Conservation (phyloP, 352 stramenopile species). For the Globisporangium camurandrum region DNA sequence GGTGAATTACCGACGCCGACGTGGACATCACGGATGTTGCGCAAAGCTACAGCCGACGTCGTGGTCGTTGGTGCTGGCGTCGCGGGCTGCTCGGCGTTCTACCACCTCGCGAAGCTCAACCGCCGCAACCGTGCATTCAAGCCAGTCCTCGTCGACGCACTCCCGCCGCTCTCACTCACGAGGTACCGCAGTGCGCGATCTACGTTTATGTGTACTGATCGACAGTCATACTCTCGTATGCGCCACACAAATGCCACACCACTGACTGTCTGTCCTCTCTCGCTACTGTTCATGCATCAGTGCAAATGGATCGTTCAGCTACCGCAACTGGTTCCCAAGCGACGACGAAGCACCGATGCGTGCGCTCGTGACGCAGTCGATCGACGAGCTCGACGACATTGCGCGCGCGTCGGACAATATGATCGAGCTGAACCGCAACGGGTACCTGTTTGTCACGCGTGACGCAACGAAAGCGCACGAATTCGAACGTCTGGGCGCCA, state of each 20-base stretch:
- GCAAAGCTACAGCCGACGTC: conserved; percentile 49
- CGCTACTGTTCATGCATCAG: conserved; percentile 12
- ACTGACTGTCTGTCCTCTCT: background rate
- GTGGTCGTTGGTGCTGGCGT: conserved; percentile 68
- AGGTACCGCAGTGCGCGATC: no score
- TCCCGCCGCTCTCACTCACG: conserved; percentile 59
- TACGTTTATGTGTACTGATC: background rate
- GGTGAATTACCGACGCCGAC: background rate
- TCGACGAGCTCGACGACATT: conserved; percentile 69
- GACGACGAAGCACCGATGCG: conserved; percentile 56
- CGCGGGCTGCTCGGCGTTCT: conserved; percentile 72
- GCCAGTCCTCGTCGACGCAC: conserved; percentile 59
- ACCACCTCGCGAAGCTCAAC: conserved; percentile 65
- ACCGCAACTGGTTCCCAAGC: conserved; percentile 79
- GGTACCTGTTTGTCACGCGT: conserved; percentile 70
- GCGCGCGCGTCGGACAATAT: conserved; percentile 48
- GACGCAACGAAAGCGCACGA: conserved; percentile 37
- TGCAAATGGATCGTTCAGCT: conserved; percentile 75
- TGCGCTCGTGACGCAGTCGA: conserved; percentile 61
- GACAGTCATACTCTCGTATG: background rate
- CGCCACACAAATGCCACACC: no score
- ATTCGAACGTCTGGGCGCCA: conserved; percentile 35
- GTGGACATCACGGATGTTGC: conserved; percentile 23
- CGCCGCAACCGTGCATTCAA: conserved; percentile 51
- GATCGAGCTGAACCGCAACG: conserved; percentile 70